Evolutionary conservation across 2,329 filamentous ascomycete species (phyloP).

Genomic region (Didymella glomerata): DNA sequence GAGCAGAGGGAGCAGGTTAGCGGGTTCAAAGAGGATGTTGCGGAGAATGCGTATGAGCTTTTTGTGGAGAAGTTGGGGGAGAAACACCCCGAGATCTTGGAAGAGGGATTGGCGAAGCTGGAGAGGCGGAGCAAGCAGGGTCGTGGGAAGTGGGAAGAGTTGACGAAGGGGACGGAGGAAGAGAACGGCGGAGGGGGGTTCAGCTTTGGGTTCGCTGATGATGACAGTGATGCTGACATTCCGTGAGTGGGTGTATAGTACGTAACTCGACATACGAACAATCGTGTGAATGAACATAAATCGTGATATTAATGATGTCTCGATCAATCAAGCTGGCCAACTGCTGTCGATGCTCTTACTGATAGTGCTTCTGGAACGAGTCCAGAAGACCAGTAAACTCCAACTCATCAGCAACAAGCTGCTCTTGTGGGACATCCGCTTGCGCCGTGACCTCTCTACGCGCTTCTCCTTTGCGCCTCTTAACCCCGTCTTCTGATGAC

Average conservation of each 20-base stretch:
- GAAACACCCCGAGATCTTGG: slow-evolving; percentile 69
- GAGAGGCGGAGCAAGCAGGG: slow-evolving; percentile 73
- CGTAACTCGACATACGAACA: not conserved
- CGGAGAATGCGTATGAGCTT: slow-evolving; percentile 72
- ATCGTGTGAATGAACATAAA: not conserved
- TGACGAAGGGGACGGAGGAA: slow-evolving; percentile 66
- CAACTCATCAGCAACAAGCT: not conserved
- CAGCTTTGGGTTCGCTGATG: slow-evolving; percentile 69
- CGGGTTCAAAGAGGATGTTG: slow-evolving; percentile 77
- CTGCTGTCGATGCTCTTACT: not conserved
- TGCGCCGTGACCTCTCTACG: not conserved
- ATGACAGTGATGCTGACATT: slow-evolving; percentile 57
- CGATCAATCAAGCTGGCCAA: slow-evolving; percentile 1
- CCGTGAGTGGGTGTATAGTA: slow-evolving; percentile 26
- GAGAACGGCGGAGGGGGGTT: slow-evolving; percentile 67
- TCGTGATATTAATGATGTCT: slow-evolving; percentile 13
- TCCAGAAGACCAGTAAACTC: slow-evolving; percentile 6
- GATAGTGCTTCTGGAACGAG: slow-evolving; percentile 2
- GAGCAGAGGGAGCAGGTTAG: slow-evolving; percentile 87
- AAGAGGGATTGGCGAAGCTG: slow-evolving; percentile 70
- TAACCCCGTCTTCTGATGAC: not conserved
- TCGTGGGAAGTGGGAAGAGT: slow-evolving; percentile 80
- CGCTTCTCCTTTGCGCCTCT: not conserved
- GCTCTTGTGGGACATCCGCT: not conserved
- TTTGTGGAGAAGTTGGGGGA: slow-evolving; percentile 75